Percentiles rank a stretch among this genome's conserved stretches.
Evolutionary conservation across 495 filamentous ascomycete species (phyloP).

Genomic region (Choiromyces venosus): DNA sequence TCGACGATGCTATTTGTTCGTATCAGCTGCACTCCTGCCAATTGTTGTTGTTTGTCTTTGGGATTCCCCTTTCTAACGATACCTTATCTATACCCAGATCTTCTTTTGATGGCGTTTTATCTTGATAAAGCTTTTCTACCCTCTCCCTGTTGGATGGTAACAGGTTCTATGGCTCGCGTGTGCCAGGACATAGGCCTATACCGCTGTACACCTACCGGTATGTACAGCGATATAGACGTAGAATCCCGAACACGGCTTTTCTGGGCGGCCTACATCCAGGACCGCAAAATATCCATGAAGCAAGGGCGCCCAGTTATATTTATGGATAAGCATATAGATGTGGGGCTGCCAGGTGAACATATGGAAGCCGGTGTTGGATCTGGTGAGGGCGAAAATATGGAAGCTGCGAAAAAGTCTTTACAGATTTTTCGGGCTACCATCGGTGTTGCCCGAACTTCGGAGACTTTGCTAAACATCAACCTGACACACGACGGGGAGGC

Average conservation of each 20-base stretch:
- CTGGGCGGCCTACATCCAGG: slow-evolving; percentile 42
- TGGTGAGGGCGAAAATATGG: slow-evolving; percentile 5
- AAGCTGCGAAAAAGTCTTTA: slow-evolving; percentile 18
- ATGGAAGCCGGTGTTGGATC: not conserved
- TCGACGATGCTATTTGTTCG: slow-evolving; percentile 40
- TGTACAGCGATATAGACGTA: slow-evolving; percentile 25
- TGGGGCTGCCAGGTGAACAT: slow-evolving; percentile 25
- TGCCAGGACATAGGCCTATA: slow-evolving; percentile 41
- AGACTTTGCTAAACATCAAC: slow-evolving; percentile 22
- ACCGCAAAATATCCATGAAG: slow-evolving; percentile 38
- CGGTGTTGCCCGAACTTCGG: slow-evolving; percentile 27
- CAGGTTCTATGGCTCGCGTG: slow-evolving; percentile 37
- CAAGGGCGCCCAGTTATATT: slow-evolving; percentile 38
- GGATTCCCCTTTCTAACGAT: slow-evolving; percentile 9
- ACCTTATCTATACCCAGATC: slow-evolving; percentile 19
- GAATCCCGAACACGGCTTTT: slow-evolving; percentile 40
- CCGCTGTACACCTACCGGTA: slow-evolving; percentile 24
- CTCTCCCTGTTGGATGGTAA: slow-evolving; percentile 42
- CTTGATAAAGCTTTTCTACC: slow-evolving; percentile 41
- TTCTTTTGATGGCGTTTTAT: slow-evolving; percentile 40
- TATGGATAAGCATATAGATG: slow-evolving; percentile 36
- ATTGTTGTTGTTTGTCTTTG: not conserved
- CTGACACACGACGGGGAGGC: slow-evolving; percentile 29
- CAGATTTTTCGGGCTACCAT: slow-evolving; percentile 35
- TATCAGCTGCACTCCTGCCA: not conserved